Evolutionary conservation across 1,139 yeast genomes (phyloP), one percentile per base, ranked within the genome.

Genomic region (Pichia sp.): DNA sequence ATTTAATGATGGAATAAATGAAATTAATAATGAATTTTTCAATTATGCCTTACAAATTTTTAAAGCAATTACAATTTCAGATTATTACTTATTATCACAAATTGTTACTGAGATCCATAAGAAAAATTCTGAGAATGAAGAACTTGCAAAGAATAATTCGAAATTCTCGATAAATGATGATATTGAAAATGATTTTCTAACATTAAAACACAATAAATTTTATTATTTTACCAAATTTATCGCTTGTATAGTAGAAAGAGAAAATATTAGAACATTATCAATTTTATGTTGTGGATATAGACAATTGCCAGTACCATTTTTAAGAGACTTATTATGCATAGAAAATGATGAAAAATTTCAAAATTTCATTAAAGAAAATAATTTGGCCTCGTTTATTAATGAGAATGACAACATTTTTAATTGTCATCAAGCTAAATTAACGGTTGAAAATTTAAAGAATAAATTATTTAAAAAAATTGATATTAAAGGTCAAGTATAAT

Each of bases 401-500:
- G 65, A 61, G n/a, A 68, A 61, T 9, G 34, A 62, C 4, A 36
- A 36, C n/a, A 43, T 41, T 10, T 50, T 74, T 43, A 76, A 74
- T 47, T 72, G 78, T 46, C 57, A 69, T 25, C 67, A 70, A 37
- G 75, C 85, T 0, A 69, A 79, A 55, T 56, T 68, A 0, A 58
- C 62, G 1, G 67, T 84, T 11, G 70, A 70, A 41, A 65, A 67
- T 8, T 67, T 75, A 20, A 69, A 71, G 44, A 65, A 67, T 40
- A 65, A 71, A 24, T 70, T 67, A 28, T 75, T 75, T 53, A 75
- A 70, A 49, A 83, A 76, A 58, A 80, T 90, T n/a, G 97, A 90
- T 60, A 89, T 90, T 50, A 90, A 89, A 67, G 97, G 97, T 0
- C 97, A 90, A 62, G 73, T 83, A 22, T 85, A 61, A 33, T 24